Evolutionary conservation across 805 yeast species (phyloP).

Genomic region (Candida mattraensis): DNA sequence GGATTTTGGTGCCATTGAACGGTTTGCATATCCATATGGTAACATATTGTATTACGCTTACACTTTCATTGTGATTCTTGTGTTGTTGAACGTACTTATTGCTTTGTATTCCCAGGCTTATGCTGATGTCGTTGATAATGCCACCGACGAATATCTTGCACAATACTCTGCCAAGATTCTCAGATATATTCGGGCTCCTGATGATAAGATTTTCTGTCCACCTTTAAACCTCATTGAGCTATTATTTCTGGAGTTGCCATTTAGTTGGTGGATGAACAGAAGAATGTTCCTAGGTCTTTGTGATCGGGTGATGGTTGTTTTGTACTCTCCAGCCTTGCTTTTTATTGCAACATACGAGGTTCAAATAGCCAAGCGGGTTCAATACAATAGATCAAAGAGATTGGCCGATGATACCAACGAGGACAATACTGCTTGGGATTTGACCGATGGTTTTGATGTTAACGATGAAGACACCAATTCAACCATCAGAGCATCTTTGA

Average conservation of each 20-base stretch:
- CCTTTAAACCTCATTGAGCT: slow-evolving; percentile 79
- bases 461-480: slow-evolving; percentile 31
- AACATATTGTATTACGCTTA: slow-evolving; percentile 74
- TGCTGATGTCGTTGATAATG: slow-evolving; percentile 75
- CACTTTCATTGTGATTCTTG: slow-evolving; percentile 71
- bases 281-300: slow-evolving; percentile 41
- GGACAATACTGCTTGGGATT: slow-evolving; percentile 75
- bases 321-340: slow-evolving; percentile 67
- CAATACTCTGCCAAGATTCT: slow-evolving; percentile 81
- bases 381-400: slow-evolving; percentile 64
- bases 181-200: slow-evolving; percentile 85
- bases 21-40: slow-evolving; percentile 84
- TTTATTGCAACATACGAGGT: slow-evolving; percentile 66
- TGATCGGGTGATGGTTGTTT: slow-evolving; percentile 56
- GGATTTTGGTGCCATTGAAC: slow-evolving; percentile 64
- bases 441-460: slow-evolving; percentile 68
- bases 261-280: slow-evolving; percentile 37
- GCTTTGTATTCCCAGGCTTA: slow-evolving; percentile 87
- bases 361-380: slow-evolving; percentile 64
- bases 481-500: slow-evolving; percentile 39
- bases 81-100: slow-evolving; percentile 77
- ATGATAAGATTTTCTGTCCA: slow-evolving; percentile 79
- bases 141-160: slow-evolving; percentile 82
- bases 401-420: slow-evolving; percentile 80
- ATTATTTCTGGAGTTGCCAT: slow-evolving; percentile 45